Evolutionary conservation across 306 rosid species (phyloP).

Genomic region (Cicer arietinum): DNA sequence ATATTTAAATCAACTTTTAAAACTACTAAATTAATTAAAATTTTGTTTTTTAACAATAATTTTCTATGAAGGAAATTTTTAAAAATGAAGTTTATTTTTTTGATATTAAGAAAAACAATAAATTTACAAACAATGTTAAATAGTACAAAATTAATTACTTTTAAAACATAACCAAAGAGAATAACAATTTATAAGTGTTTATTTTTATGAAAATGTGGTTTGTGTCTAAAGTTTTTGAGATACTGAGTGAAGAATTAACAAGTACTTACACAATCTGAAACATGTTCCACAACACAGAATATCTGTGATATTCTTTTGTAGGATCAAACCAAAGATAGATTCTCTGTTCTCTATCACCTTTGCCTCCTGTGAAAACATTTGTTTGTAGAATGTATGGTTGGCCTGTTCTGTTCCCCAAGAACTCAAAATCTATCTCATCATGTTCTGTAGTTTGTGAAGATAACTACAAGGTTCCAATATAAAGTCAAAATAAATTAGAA

Average conservation of each 20-base stretch:
- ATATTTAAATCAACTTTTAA: not conserved
- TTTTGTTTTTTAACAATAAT: too few relatives aligned
- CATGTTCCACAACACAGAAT: slow-evolving; percentile 83
- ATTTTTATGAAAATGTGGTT: not conserved
- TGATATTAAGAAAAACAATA: not conserved
- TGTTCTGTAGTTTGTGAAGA: slow-evolving; percentile 86
- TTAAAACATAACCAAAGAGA: not conserved
- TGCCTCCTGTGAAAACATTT: slow-evolving; percentile 88
- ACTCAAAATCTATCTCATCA: slow-evolving; percentile 94
- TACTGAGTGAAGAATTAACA: not conserved
- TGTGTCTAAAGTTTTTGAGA: not conserved
- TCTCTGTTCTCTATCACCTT: slow-evolving; percentile 90
- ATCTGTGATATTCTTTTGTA: slow-evolving; percentile 71
- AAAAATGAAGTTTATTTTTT: not conserved
- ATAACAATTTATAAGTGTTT: not conserved
- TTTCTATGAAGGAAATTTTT: too few relatives aligned
- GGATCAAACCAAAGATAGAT: slow-evolving; percentile 96
- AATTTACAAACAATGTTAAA: not conserved
- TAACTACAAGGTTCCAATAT: slow-evolving; percentile 51
- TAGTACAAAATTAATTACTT: not conserved
- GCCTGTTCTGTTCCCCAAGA: slow-evolving; percentile 91
- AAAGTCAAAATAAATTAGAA: not conserved
- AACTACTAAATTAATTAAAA: not conserved
- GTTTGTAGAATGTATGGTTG: slow-evolving; percentile 90
- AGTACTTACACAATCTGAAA: slow-evolving; percentile 68